Percentiles rank a stretch among this genome's conserved stretches.
These are phyloP conservation scores for Plasmodium cynomolgi DNA, from an alignment of 169 alveolate genomes.

Conservation along the genomic window DNA sequence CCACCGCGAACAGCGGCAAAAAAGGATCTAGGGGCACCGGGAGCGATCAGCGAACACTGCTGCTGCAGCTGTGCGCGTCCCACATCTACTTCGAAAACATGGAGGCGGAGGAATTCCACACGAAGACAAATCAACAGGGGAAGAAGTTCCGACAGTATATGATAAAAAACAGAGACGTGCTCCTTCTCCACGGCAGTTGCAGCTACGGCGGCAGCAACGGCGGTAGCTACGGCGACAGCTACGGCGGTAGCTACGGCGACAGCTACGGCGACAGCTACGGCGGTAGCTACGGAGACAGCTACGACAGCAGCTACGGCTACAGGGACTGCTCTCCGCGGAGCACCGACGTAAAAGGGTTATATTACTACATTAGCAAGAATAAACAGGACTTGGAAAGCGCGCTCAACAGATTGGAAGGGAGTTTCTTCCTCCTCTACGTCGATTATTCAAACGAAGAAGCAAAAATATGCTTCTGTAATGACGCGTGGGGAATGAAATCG, in stretches of 20 bases:
- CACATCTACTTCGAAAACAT: slow-evolving; percentile 48
- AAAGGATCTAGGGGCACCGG: background rate
- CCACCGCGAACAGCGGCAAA: background rate
- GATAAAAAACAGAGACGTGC: slow-evolving; percentile 24
- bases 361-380: slow-evolving; percentile 1
- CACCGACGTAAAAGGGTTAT: background rate
- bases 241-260: too few species aligned
- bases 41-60: background rate
- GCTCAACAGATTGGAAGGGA: slow-evolving; percentile 32
- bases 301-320: background rate
- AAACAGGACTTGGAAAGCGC: background rate
- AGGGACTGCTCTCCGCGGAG: too few species aligned
- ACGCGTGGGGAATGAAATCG: slow-evolving; percentile 51
- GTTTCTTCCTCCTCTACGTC: slow-evolving; percentile 38
- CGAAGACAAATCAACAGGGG: background rate
- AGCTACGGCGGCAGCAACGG: background rate
- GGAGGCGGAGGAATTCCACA: background rate
- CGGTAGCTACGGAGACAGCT: too few species aligned
- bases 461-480: slow-evolving; percentile 36
- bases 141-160: background rate
- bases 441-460: slow-evolving; percentile 3
- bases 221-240: too few species aligned
- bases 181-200: slow-evolving; percentile 14
- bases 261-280: too few species aligned
- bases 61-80: slow-evolving; percentile 15